Evolutionary conservation across 164 flowering plant species (phyloP), one percentile per base, ranked within the genome.

Genomic region (Tetracentron sinense): DNA sequence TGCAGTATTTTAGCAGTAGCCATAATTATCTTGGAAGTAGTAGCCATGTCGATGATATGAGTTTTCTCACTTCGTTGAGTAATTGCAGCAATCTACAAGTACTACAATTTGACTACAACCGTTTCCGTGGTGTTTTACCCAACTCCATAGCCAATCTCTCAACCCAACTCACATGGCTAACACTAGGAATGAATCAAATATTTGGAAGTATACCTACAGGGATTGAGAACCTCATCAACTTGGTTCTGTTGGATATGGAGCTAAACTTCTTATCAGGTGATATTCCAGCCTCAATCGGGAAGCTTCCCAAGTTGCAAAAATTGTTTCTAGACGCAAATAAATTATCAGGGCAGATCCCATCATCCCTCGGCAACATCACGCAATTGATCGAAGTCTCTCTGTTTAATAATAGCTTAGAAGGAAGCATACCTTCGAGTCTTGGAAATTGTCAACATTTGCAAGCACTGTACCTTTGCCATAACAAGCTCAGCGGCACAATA

Each of bases 191-290:
- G 2, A 82, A 77, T 54, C 31, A 25, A 15, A 25, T 82, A 61
- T 38, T 10, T 28, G 78, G 85, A 44, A 46, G 15, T 11, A 77
- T 82, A 16, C 81, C 83, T 14, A 2, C 22, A 12, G 74, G 68
- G 28, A 61, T 85, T 8, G 73, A 48, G 6, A 79, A 76, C 19
- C 74, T 81, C 15, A 56, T 54, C 4, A 68, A 59, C 29, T 64
- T 84, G 46, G 26, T 4, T 1, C 0, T 0, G 0, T 38, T 83
- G 16, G 33, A 33, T 2, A 2, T 79, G 20, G 25, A 29, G 17
- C 0, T 26, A 0, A 74, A 77, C 62, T 22, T 31, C 1, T 28
- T 82, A 0, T 44, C 58, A 0, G 83, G 85, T 7, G 19, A 25
- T 5, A 79, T 79, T 50, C 83, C 78, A 10, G 1, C 12, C 0